phyloP scores from a whole-genome alignment of 805 yeast genomes.

The Isabelozyma heimii region DNA sequence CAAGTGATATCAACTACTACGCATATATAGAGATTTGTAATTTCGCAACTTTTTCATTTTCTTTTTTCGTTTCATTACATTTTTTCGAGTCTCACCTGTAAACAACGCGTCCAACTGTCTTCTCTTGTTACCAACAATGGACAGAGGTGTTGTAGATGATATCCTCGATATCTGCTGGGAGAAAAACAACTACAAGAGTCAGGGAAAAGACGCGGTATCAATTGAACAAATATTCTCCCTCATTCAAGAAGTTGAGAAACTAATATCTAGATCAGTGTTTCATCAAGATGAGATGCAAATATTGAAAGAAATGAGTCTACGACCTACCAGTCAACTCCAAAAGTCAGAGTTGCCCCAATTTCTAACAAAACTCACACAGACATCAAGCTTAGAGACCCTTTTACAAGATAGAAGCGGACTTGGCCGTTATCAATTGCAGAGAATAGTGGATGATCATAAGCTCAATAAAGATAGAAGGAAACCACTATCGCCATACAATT shows the following conservation, averaged over 20 bases:
- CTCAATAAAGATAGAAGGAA: neutral
- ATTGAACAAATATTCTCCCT: slow-evolving; percentile 18
- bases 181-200: slow-evolving; percentile 3
- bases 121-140: neutral
- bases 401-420: slow-evolving; percentile 19
- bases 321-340: slow-evolving; percentile 16
- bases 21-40: neutral
- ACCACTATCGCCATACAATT: slow-evolving; percentile 1
- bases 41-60: neutral
- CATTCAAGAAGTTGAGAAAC: slow-evolving; percentile 18
- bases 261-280: slow-evolving; percentile 15
- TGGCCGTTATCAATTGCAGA: slow-evolving; percentile 2
- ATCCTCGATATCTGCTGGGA: slow-evolving; percentile 20
- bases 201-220: slow-evolving; percentile 16
- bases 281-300: slow-evolving; percentile 12
- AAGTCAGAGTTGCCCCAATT: slow-evolving; percentile 21
- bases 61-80: neutral
- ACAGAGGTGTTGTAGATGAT: slow-evolving; percentile 10
- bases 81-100: neutral
- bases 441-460: neutral
- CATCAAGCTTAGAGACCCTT: slow-evolving; percentile 15
- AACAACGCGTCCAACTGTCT: neutral
- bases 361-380: slow-evolving; percentile 19
- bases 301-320: slow-evolving; percentile 12
- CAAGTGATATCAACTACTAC: neutral